phyloP scores from a whole-genome alignment of 2,329 filamentous ascomycete genomes.

The Alternaria brassicicola region DNA sequence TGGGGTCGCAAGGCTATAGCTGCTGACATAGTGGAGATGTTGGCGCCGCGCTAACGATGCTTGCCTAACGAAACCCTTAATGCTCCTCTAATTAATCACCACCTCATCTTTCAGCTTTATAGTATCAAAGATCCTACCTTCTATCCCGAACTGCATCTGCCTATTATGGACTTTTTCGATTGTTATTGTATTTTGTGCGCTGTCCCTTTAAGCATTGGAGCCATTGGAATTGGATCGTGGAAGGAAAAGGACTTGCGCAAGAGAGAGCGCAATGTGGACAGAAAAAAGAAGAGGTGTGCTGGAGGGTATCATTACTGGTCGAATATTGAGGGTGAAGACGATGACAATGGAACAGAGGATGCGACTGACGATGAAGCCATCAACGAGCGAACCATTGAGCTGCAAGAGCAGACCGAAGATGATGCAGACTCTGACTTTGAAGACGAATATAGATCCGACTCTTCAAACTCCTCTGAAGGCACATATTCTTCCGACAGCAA shows the following conservation, averaged over 20 bases:
- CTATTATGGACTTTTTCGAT: constrained; percentile 23
- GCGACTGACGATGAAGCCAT: not conserved
- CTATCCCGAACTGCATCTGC: not conserved
- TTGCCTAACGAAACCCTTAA: not conserved
- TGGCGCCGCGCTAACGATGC: constrained; percentile 1
- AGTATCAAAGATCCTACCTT: not conserved
- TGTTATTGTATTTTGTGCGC: constrained; percentile 30
- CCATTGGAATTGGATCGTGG: constrained; percentile 10
- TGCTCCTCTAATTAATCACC: not conserved
- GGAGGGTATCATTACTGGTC: not conserved
- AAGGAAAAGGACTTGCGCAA: constrained; percentile 8
- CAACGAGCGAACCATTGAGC: not conserved
- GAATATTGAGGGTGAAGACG: not conserved
- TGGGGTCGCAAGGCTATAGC: constrained; percentile 1
- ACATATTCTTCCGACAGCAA: not conserved
- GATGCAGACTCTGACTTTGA: not conserved
- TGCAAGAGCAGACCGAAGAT: not conserved
- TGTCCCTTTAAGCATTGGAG: constrained; percentile 6
- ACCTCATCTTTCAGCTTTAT: not conserved
- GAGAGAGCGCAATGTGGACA: constrained; percentile 9
- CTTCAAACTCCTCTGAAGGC: not conserved
- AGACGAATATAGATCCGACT: not conserved
- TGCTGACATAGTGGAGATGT: not conserved
- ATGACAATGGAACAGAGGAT: not conserved
- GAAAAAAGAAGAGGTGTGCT: constrained; percentile 6